Conservation (phyloP, 768 basidiomycete species). For the Lanmaoa rubissima region DNA sequence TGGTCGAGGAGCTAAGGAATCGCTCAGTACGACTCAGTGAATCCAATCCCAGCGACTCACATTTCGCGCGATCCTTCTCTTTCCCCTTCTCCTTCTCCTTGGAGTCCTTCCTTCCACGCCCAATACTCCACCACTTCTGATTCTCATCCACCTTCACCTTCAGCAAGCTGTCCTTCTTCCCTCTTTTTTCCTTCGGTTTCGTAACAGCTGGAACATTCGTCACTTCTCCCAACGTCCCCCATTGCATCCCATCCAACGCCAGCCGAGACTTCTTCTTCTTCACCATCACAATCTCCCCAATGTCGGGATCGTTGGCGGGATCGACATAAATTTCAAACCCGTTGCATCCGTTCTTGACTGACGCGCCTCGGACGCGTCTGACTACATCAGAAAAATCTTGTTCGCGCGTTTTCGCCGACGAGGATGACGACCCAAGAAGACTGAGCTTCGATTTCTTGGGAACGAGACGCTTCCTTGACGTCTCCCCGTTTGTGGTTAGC, state of each 20-base stretch:
- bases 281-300: conserved; percentile 68
- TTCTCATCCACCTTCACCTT: conserved; percentile 47
- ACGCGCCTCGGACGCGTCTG: conserved; percentile 42
- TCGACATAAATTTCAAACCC: conserved; percentile 76
- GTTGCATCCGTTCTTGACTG: conserved; percentile 32
- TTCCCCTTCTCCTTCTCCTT: conserved; percentile 55
- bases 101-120: conserved; percentile 68
- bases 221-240: conserved; percentile 58
- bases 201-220: conserved; percentile 48
- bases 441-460: conserved; percentile 72
- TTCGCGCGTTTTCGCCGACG: conserved; percentile 29
- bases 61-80: conserved; percentile 37
- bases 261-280: conserved; percentile 74
- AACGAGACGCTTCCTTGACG: conserved; percentile 51
- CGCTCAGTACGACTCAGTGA: conserved; percentile 4
- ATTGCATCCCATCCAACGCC: conserved; percentile 53
- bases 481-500: conserved; percentile 9
- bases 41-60: conserved; percentile 11
- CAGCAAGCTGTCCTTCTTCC: conserved; percentile 32
- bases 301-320: conserved; percentile 58
- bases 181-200: conserved; percentile 35
- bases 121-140: conserved; percentile 82
- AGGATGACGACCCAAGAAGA: conserved; percentile 36
- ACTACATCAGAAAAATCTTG: conserved; percentile 62
- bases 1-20: conserved; percentile 47